Conservation (phyloP, 352 stramenopile genomes). For the Phytophthora pisi region DNA sequence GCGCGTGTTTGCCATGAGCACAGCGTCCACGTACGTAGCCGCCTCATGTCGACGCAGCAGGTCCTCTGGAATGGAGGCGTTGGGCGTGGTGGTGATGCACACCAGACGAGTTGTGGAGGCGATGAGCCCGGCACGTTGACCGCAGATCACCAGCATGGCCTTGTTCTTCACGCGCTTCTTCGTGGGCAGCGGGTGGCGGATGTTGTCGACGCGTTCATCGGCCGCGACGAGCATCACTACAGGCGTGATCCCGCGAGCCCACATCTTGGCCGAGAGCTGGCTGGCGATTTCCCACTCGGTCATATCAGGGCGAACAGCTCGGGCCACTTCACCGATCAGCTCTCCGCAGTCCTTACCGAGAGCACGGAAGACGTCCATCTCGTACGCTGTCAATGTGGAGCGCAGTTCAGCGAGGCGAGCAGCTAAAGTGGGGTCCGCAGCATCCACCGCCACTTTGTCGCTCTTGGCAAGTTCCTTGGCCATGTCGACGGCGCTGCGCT, state of each 20-base stretch:
- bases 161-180: slow-evolving; percentile 76
- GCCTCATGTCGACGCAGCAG: slow-evolving; percentile 63
- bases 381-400: slow-evolving; percentile 54
- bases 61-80: slow-evolving; percentile 40
- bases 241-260: slow-evolving; percentile 53
- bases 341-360: slow-evolving; percentile 65
- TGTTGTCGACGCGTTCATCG: slow-evolving; percentile 69
- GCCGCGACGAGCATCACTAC: slow-evolving; percentile 66
- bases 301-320: slow-evolving; percentile 44
- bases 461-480: slow-evolving; percentile 46
- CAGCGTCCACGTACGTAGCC: slow-evolving; percentile 72
- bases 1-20: slow-evolving; percentile 50
- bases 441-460: slow-evolving; percentile 46
- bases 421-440: slow-evolving; percentile 31
- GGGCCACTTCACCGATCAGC: slow-evolving; percentile 64
- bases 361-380: slow-evolving; percentile 58
- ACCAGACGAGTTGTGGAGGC: slow-evolving; percentile 68
- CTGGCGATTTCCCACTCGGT: slow-evolving; percentile 64
- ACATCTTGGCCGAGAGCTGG: slow-evolving; percentile 46
- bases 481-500: slow-evolving; percentile 34
- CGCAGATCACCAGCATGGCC: slow-evolving; percentile 79
- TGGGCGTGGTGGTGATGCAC: slow-evolving; percentile 57
- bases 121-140: slow-evolving; percentile 66
- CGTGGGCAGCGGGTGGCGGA: slow-evolving; percentile 72
- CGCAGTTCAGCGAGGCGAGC: slow-evolving; percentile 43